Percentiles rank a stretch among this genome's conserved stretches.
Evolutionary conservation across 257 asterid genomes (phyloP).

Genomic region (Forsythia viridissima): DNA sequence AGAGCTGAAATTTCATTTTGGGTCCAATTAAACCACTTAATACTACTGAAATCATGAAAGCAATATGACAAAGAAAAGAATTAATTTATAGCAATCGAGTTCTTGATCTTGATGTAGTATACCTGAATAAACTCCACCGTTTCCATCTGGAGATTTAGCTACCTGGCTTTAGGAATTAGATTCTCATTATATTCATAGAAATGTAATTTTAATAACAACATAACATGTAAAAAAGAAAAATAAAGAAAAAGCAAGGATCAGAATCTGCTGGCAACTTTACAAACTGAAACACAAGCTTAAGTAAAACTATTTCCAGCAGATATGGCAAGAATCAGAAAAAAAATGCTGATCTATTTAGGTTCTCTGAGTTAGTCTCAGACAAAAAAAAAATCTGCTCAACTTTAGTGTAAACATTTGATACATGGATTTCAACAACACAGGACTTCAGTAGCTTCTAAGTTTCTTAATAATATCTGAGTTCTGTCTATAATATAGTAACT

Average conservation of each 20-base stretch:
- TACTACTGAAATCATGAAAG: conserved; percentile 1
- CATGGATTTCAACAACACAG: not conserved
- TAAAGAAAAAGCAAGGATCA: not conserved
- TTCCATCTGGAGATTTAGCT: conserved; percentile 98
- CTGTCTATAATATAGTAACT: not conserved
- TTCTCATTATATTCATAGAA: conserved; percentile 20
- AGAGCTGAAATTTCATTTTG: conserved; percentile 56
- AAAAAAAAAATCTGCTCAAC: not conserved
- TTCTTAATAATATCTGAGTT: not conserved
- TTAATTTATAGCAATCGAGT: conserved; percentile 10
- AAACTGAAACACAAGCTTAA: conserved; percentile 13
- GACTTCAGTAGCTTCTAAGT: not conserved
- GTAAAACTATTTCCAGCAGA: conserved; percentile 2
- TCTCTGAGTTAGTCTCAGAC: not conserved
- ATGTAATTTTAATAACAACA: not conserved
- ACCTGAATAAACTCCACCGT: conserved; percentile 98
- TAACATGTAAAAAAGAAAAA: conserved; percentile 1
- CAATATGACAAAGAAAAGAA: not conserved
- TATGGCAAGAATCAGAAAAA: not conserved
- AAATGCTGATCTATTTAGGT: not conserved
- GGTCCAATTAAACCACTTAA: not conserved
- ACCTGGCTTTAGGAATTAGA: conserved; percentile 61
- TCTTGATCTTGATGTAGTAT: conserved; percentile 18
- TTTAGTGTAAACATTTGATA: not conserved
- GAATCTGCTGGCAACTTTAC: not conserved